Evolutionary conservation across 2,329 filamentous ascomycete species (phyloP), one percentile per base, ranked within the genome.

Genomic region (Penicillium hesseltinei): DNA sequence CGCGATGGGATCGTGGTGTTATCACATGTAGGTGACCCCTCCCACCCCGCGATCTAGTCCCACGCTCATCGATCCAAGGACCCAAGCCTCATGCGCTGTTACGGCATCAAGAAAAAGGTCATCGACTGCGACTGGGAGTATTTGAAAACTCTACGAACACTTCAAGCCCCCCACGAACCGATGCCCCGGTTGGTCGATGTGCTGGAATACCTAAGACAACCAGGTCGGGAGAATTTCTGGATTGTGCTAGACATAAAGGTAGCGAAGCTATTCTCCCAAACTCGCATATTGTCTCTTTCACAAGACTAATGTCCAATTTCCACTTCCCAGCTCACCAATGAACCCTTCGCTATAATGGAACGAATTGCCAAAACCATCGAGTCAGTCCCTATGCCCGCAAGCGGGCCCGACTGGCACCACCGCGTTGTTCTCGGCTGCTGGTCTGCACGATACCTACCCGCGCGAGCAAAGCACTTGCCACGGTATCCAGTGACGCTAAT

Each of bases 181-280:
- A 88, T 97, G 85, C 86, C 92, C 5, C 81, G 88, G 31, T 78
- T 97, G 13, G 66, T 75, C 23, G 92, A 97, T 67, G 76, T 97
- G 52, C 78, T 97, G 9, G 80, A 84, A 57, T 93, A 88, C 69
- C 73, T 97, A 51, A 80, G 83, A 0, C 78, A 83, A 62, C 87
- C 87, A 0, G 87, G 81, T 0, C 72, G 83, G 39, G 84, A 90
- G 66, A 73, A 88, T 43, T 80, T 92, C 10, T 96, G 92, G 92
- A 67, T 94, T 6, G 74, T 97, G 59, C 78, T 97, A 4, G 93
- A 97, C 72, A 90, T 97, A 72, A 97, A 97, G 80, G 87, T 90
- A 73, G 42, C 21, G 31, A 21, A 31, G 11, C 11, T 2, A 9
- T 23, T 19, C 9, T 31, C 21, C 27, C 3, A 13, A 4, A 2